Evolutionary conservation across 495 filamentous ascomycete species (phyloP).

Genomic region (Aspergillus sclerotiicarbonarius): DNA sequence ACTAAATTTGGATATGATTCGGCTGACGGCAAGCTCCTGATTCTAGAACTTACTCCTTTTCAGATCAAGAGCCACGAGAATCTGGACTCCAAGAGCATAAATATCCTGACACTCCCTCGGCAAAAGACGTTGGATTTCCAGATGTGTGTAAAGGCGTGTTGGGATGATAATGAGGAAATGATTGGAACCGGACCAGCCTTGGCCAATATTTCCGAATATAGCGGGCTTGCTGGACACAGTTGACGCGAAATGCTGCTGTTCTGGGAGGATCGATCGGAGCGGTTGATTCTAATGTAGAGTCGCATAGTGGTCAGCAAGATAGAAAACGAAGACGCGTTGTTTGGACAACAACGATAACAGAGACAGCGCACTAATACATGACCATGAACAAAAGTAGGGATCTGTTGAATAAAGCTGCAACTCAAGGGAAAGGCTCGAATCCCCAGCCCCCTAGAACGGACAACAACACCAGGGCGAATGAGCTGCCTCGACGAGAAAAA

Average conservation of each 20-base stretch:
- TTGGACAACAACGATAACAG: slow-evolving; percentile 2
- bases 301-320: slow-evolving; percentile 17
- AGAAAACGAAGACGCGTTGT: slow-evolving; percentile 3
- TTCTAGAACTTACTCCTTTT: slow-evolving; percentile 9
- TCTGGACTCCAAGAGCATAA: background rate
- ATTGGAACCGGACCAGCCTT: slow-evolving; percentile 28
- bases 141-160: background rate
- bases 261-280: slow-evolving; percentile 4
- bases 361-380: background rate
- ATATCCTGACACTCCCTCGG: slow-evolving; percentile 5
- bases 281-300: slow-evolving; percentile 14
- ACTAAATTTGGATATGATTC: background rate
- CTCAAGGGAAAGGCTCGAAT: background rate
- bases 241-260: background rate
- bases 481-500: background rate
- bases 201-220: slow-evolving; percentile 18
- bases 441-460: background rate
- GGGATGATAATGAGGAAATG: slow-evolving; percentile 6
- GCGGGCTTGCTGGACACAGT: background rate
- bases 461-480: background rate
- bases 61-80: background rate
- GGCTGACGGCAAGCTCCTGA: background rate
- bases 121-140: background rate
- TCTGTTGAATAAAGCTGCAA: background rate
- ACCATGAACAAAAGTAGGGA: background rate